Evolutionary conservation across 305 asterid genomes (phyloP), one percentile per base, ranked within the genome.

Genomic region (Solanum hybrid): DNA sequence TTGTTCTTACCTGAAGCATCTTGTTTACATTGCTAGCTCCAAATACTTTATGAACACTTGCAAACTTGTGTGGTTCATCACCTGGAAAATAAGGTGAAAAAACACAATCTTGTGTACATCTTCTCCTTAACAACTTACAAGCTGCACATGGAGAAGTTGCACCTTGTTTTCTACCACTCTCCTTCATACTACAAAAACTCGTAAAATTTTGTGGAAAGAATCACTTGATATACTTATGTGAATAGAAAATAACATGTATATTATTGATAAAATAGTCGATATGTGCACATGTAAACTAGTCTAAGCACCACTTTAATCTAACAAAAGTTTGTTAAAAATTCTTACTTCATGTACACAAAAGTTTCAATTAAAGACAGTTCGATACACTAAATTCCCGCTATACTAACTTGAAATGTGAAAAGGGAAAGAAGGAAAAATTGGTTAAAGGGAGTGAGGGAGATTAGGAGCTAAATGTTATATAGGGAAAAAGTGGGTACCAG

Each of bases 21-120:
- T 96, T 96, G 93, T 95, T 96, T 91, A 96, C 98, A 92, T 95
- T 96, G 95, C 99, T 95, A 79, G 99, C 99, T 75, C 99, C 99
- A 85, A 95, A 96, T 32, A 96, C 98, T 94, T 94, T 96, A 88
- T 96, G 99, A 90, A 95, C 98, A 90, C 98, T 94, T 85, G 98
- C 99, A 88, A 96, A 96, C 92, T 96, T 96, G 27, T 94, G 96
- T 11, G 98, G 98, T 91, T 96, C 96, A 31, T 96, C 99, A 5
- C 98, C 95, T 10, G 99, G 98, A 89, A 96, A 96, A 91, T 95
- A 94, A 31, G 99, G 98, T 2, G 98, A 94, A 87, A 96, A 96
- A 12, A 95, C 95, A 60, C 99, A 96, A 69, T 96, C 98, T 71
- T 94, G 94, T 1, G 95, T 94, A 66, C 99, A 96, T 86, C 98